A percentile compares a stretch with the other conserved stretches of the same genome.
Evolutionary conservation across 2,329 filamentous ascomycete species (phyloP).

Genomic region (Stachybotrys chartarum): DNA sequence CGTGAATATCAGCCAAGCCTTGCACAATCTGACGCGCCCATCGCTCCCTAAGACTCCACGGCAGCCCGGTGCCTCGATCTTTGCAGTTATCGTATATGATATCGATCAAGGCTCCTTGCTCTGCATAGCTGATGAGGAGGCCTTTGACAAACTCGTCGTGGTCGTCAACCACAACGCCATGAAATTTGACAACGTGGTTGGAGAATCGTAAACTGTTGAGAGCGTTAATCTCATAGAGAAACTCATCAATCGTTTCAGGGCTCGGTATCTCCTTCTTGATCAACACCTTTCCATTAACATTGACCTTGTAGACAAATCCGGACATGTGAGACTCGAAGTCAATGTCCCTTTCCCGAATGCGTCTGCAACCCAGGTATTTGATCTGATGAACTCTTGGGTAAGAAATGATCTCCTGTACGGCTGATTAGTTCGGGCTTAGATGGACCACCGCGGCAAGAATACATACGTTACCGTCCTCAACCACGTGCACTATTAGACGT

Average conservation of each 20-base stretch:
- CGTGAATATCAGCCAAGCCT: slow-evolving; percentile 87
- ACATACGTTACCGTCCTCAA: slow-evolving; percentile 81
- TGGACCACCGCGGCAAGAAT: neutral
- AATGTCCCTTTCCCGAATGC: slow-evolving; percentile 66
- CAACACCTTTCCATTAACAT: slow-evolving; percentile 56
- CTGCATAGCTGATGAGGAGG: slow-evolving; percentile 80
- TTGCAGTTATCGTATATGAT: slow-evolving; percentile 74
- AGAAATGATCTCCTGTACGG: slow-evolving; percentile 69
- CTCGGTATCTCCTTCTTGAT: slow-evolving; percentile 99
- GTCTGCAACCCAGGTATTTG: slow-evolving; percentile 60
- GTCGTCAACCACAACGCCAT: slow-evolving; percentile 84
- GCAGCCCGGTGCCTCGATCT: slow-evolving; percentile 43
- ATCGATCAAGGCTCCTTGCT: slow-evolving; percentile 82
- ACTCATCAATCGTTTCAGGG: slow-evolving; percentile 91
- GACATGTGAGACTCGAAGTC: slow-evolving; percentile 89
- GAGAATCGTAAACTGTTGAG: slow-evolving; percentile 71
- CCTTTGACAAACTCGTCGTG: slow-evolving; percentile 80
- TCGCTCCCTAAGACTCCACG: slow-evolving; percentile 68
- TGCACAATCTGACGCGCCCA: slow-evolving; percentile 91
- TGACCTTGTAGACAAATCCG: slow-evolving; percentile 94
- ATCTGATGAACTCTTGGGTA: slow-evolving; percentile 72
- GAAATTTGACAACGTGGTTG: slow-evolving; percentile 73
- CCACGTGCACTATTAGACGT: slow-evolving; percentile 89
- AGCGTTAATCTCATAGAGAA: slow-evolving; percentile 94
- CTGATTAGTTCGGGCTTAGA: slow-evolving; percentile 7